Base-by-base conservation (phyloP, 2,329 filamentous ascomycete species). In the Tolypocladium ovalisporum region DNA sequence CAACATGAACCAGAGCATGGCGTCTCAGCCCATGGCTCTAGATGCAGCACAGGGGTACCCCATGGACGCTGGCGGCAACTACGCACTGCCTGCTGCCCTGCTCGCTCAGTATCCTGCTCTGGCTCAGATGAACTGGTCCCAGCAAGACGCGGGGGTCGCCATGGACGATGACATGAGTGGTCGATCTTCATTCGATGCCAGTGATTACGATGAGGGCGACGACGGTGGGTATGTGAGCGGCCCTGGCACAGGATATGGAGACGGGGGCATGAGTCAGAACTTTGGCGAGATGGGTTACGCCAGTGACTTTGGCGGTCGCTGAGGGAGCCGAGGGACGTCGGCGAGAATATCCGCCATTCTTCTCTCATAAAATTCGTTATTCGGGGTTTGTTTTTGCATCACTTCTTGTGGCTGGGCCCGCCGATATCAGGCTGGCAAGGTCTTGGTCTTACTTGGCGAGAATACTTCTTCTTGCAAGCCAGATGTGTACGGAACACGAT, bases 31-130 rank as follows among this genome's bases (percentile, higher is more conserved):
- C 17, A 79, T 87, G 63, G 79, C 80, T 55, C 78, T 88, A 67
- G 84, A 87, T 49, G 75, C 82, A 47, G 79, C 79, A 63, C 77
- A 80, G 9, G 79, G 81, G 59, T 85, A 77, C 71, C 82, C 74
- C 1, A 78, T 85, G 64, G 81, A 84, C 63, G 67, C 79, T 3
- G 73, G 74, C 55, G 79, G 79, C 56, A 78, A 80, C 58, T 89
- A 88, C 68, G 77, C 81, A 40, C 79, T 97, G n/a, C 94, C 94
- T 1, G 89, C 89, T 4, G 93, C 93, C 1, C 76, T 99, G 54
- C 76, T 97, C 42, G 88, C 89, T 22, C 94, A 97, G 67, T 97
- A 97, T 71, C 94, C 94, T 15, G 92, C 90, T 4, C 76, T 99
- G n/a, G 91, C 92, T 29, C 88, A 86, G 56, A 82, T 97, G 69